Conservation (phyloP, 176 grass and related monocot genomes). For the Elymus sibiricus region DNA sequence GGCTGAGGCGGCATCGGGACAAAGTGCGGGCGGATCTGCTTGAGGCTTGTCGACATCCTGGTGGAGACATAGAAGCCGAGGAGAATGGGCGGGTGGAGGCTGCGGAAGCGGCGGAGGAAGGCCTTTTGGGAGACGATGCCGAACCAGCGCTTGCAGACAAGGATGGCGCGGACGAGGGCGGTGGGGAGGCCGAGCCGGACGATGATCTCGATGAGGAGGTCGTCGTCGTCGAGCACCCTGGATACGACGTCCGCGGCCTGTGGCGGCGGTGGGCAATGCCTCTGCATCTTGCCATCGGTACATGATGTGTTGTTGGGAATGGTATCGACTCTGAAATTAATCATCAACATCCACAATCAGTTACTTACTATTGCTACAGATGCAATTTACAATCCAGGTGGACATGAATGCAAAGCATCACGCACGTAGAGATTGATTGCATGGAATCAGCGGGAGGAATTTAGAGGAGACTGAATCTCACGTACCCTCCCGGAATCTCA, state of each 20-base stretch:
- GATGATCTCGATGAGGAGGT: background rate
- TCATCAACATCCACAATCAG: too few relatives aligned
- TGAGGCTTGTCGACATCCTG: background rate
- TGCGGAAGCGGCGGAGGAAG: background rate
- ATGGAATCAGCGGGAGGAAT: too few relatives aligned
- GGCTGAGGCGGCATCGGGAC: background rate
- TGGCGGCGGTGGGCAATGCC: too few relatives aligned
- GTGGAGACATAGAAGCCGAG: conserved; percentile 6
- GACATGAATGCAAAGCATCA: too few relatives aligned
- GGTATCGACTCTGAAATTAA: too few relatives aligned
- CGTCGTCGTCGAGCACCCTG: background rate
- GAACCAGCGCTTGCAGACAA: conserved; percentile 3
- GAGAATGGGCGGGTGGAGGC: background rate
- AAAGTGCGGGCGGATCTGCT: background rate
- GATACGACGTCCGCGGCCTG: background rate
- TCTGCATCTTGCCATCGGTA: too few relatives aligned
- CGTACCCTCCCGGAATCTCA: too few relatives aligned
- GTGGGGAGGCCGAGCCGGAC: background rate
- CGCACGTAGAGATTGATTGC: too few relatives aligned
- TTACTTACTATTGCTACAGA: too few relatives aligned
- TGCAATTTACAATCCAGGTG: too few relatives aligned
- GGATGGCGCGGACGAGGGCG: background rate
- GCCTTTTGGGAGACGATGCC: background rate
- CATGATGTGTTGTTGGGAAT: too few relatives aligned
- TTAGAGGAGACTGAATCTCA: too few relatives aligned